These are phyloP conservation scores for Sophora flavescens DNA, from an alignment of 306 rosid genomes.

Conservation along the genomic window DNA sequence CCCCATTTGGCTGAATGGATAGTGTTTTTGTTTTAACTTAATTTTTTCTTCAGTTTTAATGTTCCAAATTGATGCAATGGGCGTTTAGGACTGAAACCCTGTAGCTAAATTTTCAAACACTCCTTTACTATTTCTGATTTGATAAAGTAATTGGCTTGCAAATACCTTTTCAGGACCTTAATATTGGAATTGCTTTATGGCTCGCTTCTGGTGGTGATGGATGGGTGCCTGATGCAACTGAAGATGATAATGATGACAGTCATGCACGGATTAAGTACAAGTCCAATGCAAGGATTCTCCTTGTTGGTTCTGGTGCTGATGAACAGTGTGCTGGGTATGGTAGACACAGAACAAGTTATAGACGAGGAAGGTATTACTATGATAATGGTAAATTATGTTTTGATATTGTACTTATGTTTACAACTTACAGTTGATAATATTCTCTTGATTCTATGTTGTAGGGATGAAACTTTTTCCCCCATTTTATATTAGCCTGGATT, in stretches of 20 bases:
- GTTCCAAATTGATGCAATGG: background rate
- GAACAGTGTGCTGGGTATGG: slow-evolving; percentile 99
- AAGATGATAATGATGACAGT: slow-evolving; percentile 51
- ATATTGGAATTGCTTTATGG: slow-evolving; percentile 95
- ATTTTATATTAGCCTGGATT: slow-evolving; percentile 15
- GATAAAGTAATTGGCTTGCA: slow-evolving; percentile 30
- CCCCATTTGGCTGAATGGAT: background rate
- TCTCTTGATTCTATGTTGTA: slow-evolving; percentile 19
- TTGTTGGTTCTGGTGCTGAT: slow-evolving; percentile 98
- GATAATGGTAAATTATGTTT: slow-evolving; percentile 38
- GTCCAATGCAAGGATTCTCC: slow-evolving; percentile 90
- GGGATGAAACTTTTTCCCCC: slow-evolving; percentile 13
- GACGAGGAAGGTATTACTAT: slow-evolving; percentile 72
- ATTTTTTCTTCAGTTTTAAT: slow-evolving; percentile 8
- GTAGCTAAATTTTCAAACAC: slow-evolving; percentile 15
- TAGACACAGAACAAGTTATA: slow-evolving; percentile 88
- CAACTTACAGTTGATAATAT: background rate
- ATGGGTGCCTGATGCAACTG: slow-evolving; percentile 68
- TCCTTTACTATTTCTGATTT: slow-evolving; percentile 27
- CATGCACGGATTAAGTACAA: slow-evolving; percentile 64
- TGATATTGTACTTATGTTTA: slow-evolving; percentile 10
- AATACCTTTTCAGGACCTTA: slow-evolving; percentile 71
- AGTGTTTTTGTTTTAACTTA: background rate
- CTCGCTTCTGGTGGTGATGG: slow-evolving; percentile 90
- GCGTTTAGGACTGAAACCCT: slow-evolving; percentile 31